Evolutionary conservation across 2,329 filamentous ascomycete genomes (phyloP), one percentile per base, ranked within the genome.

Genomic region (Alternaria triticina): DNA sequence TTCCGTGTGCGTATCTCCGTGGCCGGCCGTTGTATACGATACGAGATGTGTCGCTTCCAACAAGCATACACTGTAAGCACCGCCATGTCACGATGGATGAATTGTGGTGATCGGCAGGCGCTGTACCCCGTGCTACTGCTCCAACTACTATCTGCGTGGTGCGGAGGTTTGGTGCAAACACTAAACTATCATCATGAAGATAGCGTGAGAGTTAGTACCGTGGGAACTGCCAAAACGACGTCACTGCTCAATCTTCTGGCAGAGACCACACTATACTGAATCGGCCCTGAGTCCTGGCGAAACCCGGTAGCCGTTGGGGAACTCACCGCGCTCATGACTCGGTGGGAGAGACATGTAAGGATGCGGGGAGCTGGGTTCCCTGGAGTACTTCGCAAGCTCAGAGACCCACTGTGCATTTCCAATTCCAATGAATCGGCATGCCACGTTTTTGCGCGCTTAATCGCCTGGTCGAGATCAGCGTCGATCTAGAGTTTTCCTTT

Each of bases 401-500:
- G 22, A 52, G 49, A 40, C 30, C 49, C 30, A 25, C 30, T 40
- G 49, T 23, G 49, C 49, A 33, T 52, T 52, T 36, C 49, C 49
- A 40, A 52, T 52, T 36, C 49, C 49, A 52, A 52, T 52, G 30
- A 40, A 36, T 28, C 49, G 49, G 49, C 49, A 52, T 40, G 49
- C 49, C 49, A 52, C 49, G 49, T 52, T 52, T 52, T 33, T 52
- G 49, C 49, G 49, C 49, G 49, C 49, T 52, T 52, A 52, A 23
- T 52, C 49, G 49, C 36, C 49, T 52, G 49, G 20, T 25, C 22
- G 49, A 52, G 49, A 52, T 52, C 13, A 22, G 49, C 30, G 49
- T 52, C 30, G 28, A 52, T 52, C 49, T 40, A n/a, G 49, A 25
- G 20, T 25, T 40, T 52, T 17, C 6, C 20, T 52, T 52, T 40